phyloP scores from a whole-genome alignment of 2,329 filamentous ascomycete genomes.

The Diaporthe sp. region DNA sequence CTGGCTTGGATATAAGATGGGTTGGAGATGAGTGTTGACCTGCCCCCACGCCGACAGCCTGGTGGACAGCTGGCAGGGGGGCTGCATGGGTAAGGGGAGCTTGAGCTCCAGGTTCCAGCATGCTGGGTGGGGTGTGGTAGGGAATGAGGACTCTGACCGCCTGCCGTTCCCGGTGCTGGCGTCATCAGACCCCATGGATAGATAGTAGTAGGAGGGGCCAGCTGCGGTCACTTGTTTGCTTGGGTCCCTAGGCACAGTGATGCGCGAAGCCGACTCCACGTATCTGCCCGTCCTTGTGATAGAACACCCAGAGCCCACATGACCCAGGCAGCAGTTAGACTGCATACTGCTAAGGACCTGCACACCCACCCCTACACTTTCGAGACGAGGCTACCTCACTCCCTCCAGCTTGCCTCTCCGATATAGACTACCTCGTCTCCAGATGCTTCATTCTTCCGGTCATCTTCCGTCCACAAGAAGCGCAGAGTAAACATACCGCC shows the following conservation, averaged over 20 bases:
- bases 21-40: not conserved
- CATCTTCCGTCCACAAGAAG: not conserved
- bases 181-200: constrained; percentile 27
- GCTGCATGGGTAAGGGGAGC: constrained; percentile 9
- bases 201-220: constrained; percentile 5
- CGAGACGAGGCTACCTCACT: not conserved
- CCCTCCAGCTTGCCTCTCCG: not conserved
- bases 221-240: constrained; percentile 17
- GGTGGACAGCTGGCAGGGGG: not conserved
- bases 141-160: constrained; percentile 8
- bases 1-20: not conserved
- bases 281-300: constrained; percentile 23
- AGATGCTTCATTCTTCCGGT: not conserved
- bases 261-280: not conserved
- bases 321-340: constrained; percentile 23
- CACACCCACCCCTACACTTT: not conserved
- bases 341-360: not conserved
- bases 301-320: constrained; percentile 15
- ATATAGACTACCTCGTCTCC: not conserved
- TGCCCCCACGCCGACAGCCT: not conserved
- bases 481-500: constrained; percentile 7
- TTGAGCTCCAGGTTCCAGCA: not conserved
- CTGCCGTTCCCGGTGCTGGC: constrained; percentile 26
- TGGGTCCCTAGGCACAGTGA: not conserved
- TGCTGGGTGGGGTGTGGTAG: constrained; percentile 7